Base-by-base conservation (phyloP, 345 rosid genomes). In the Gossypioides kirkii region DNA sequence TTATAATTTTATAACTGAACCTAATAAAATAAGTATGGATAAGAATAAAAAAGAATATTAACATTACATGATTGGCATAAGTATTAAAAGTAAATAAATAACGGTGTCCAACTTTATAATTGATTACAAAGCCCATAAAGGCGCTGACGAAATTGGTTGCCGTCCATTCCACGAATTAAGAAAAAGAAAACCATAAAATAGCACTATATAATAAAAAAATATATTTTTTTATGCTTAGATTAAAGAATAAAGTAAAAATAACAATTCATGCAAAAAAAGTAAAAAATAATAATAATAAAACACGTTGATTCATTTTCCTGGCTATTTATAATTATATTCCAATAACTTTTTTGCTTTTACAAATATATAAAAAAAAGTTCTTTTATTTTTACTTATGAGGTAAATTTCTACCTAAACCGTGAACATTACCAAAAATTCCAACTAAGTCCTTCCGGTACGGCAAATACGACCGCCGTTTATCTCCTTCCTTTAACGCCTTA, bases 381-480 rank as follows among this genome's bases (percentile, higher is more conserved):
- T 45, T 45, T 45, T 17, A 2, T 36, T 61, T 9, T 36, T 36
- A 25, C 7, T 69, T 32, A 70, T 62, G 8, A 20, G 18, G 23
- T 28, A 23, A 58, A 22, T 13, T 42, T 41, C 65, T 41, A 11
- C 65, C 54, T 6, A 58, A 50, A 58, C 66, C 53, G 25, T 58
- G 73, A 23, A 73, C 77, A 69, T 80, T 82, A 0, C 86, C 59
- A 52, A 91, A 89, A 63, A 94, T 61, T 3, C 96, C 96, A 36
- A 91, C 80, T 36, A 91, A 77, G 62, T 79, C 85, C 81, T 82
- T 89, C 76, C 88, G 77, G 76, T 94, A 94, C 8, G 98, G 98
- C n/a, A 94, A 74, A 78, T 84, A 91, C 0, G 97, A 90, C 61
- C 73, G 80, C 72, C 84, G 82, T 84, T 83, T 86, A 60, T 83